phyloP scores from a whole-genome alignment of 768 basidiomycete genomes.

The Tubosaeta brunneosetosa region DNA sequence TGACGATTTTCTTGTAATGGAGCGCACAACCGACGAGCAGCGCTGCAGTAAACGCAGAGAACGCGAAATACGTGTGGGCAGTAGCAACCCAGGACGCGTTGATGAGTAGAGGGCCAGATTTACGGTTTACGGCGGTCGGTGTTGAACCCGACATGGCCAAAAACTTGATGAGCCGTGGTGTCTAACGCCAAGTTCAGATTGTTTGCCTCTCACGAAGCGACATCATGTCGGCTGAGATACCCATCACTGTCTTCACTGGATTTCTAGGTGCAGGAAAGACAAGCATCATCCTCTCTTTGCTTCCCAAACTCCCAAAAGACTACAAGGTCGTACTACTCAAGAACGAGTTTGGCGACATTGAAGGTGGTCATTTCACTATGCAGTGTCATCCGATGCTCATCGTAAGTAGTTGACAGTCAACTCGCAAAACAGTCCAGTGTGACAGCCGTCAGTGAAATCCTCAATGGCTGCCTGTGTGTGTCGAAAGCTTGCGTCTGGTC shows the following conservation, averaged over 20 bases:
- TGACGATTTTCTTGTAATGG: slow-evolving; percentile 83
- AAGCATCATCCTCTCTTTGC: slow-evolving; percentile 74
- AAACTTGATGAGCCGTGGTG: not conserved
- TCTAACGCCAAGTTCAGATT: not conserved
- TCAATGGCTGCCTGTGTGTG: slow-evolving; percentile 89
- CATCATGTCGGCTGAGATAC: slow-evolving; percentile 41
- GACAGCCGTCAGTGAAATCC: slow-evolving; percentile 85
- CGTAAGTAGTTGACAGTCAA: slow-evolving; percentile 76
- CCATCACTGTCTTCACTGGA: slow-evolving; percentile 94
- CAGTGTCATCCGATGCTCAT: not conserved
- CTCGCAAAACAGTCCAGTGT: slow-evolving; percentile 81
- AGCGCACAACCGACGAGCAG: slow-evolving; percentile 59
- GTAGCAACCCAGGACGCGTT: slow-evolving; percentile 54
- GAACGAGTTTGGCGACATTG: slow-evolving; percentile 94
- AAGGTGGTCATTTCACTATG: slow-evolving; percentile 46
- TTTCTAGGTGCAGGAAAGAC: slow-evolving; percentile 85
- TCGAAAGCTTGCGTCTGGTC: not conserved
- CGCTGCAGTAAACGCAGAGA: slow-evolving; percentile 60
- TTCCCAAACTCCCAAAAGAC: slow-evolving; percentile 76
- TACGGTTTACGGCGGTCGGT: slow-evolving; percentile 1
- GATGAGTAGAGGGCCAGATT: slow-evolving; percentile 22
- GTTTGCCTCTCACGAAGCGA: not conserved
- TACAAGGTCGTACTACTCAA: slow-evolving; percentile 90
- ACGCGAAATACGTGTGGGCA: slow-evolving; percentile 62
- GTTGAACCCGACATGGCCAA: slow-evolving; percentile 15